phyloP scores from a whole-genome alignment of 2,329 filamentous ascomycete genomes.

The Sphaerostilbella broomeana region DNA sequence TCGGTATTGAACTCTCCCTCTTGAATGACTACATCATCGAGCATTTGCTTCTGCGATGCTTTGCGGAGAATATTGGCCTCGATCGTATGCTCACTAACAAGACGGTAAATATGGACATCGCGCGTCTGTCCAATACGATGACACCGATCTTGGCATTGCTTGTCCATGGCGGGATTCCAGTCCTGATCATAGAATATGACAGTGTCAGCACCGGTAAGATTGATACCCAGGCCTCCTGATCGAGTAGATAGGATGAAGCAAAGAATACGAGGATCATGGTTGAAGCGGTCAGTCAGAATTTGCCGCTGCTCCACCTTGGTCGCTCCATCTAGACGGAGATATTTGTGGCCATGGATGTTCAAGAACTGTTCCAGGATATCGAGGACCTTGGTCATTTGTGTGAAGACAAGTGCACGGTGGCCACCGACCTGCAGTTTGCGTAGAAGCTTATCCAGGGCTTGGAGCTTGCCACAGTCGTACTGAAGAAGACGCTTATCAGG shows the following conservation, averaged over 20 bases:
- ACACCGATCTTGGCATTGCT: slow-evolving; percentile 95
- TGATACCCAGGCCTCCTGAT: slow-evolving; percentile 91
- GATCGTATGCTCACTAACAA: slow-evolving; percentile 89
- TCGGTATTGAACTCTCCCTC: slow-evolving; percentile 98
- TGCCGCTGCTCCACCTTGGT: slow-evolving; percentile 95
- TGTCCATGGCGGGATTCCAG: slow-evolving; percentile 99
- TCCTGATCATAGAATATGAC: slow-evolving; percentile 99
- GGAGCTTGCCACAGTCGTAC: slow-evolving; percentile 95
- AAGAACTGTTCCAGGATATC: slow-evolving; percentile 97
- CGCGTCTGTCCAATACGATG: slow-evolving; percentile 96
- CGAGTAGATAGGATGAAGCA: slow-evolving; percentile 94
- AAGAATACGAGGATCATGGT: slow-evolving; percentile 83
- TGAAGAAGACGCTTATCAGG: slow-evolving; percentile 94
- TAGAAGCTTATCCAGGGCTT: slow-evolving; percentile 78
- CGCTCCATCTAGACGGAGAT: slow-evolving; percentile 90
- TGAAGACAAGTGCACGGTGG: slow-evolving; percentile 94
- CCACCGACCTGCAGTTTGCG: slow-evolving; percentile 82
- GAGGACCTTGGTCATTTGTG: slow-evolving; percentile 97
- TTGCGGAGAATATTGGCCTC: slow-evolving; percentile 97
- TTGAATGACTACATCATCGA: slow-evolving; percentile 97
- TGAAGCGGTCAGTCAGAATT: slow-evolving; percentile 93
- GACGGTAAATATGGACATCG: slow-evolving; percentile 95
- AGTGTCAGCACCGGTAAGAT: slow-evolving; percentile 90
- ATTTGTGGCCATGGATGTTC: slow-evolving; percentile 96
- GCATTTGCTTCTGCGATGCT: slow-evolving; percentile 93